Evolutionary conservation across 129 eudicot species (phyloP).

Genomic region (Flaveria brownii): DNA sequence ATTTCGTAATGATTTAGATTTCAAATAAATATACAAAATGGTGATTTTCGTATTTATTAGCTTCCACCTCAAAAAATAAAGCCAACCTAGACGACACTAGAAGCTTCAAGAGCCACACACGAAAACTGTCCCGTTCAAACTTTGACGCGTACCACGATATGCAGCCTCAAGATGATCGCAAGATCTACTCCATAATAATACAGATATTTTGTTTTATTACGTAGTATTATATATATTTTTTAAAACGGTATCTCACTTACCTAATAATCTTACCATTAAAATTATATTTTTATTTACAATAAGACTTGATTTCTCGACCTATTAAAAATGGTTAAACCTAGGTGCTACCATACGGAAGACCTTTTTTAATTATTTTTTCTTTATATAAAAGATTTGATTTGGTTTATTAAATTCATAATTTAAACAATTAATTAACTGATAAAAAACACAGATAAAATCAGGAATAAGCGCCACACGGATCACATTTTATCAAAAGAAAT

Average conservation of each 20-base stretch:
- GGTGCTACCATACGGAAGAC: no score
- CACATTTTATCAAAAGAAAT: neutral
- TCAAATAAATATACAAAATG: neutral
- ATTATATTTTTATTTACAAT: no score
- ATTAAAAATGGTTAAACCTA: no score
- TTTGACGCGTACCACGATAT: slow-evolving; percentile 32
- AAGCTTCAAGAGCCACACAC: slow-evolving; percentile 33
- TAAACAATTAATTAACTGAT: neutral
- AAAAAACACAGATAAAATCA: neutral
- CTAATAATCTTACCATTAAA: no score
- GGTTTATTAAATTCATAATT: neutral
- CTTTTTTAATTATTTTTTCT: neutral
- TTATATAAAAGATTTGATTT: neutral
- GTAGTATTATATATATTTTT: neutral
- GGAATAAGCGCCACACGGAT: neutral
- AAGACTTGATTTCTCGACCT: no score
- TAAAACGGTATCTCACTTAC: no score
- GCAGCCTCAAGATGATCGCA: slow-evolving; percentile 25
- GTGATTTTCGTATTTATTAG: neutral
- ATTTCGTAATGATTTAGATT: neutral
- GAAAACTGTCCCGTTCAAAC: slow-evolving; percentile 24
- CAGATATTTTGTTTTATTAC: slow-evolving; percentile 9
- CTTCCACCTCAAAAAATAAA: slow-evolving; percentile 20
- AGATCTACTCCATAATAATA: neutral
- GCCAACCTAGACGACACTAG: slow-evolving; percentile 32